phyloP scores from a whole-genome alignment of 805 yeast genomes.

The Lipomyces sp. region DNA sequence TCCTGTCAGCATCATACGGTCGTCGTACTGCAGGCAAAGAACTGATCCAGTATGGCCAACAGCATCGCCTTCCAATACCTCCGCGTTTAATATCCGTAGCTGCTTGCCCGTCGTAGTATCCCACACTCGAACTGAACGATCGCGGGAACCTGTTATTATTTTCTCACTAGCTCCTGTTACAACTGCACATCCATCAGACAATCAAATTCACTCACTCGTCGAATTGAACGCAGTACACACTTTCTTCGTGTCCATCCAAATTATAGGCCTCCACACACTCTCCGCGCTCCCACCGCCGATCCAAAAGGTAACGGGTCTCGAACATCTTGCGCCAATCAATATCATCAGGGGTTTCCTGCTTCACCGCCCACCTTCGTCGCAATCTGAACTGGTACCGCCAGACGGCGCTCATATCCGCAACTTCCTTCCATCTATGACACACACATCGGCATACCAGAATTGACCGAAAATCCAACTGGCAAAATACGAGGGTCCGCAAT shows the following conservation, averaged over 20 bases:
- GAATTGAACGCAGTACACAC: slow-evolving; percentile 80
- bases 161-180: slow-evolving; percentile 51
- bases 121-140: slow-evolving; percentile 47
- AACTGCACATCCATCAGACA: neutral
- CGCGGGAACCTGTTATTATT: slow-evolving; percentile 77
- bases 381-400: slow-evolving; percentile 29
- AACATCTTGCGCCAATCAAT: slow-evolving; percentile 40
- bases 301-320: slow-evolving; percentile 39
- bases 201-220: slow-evolving; percentile 43
- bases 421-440: slow-evolving; percentile 25
- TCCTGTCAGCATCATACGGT: slow-evolving; percentile 44
- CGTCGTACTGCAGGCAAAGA: slow-evolving; percentile 43
- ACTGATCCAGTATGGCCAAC: slow-evolving; percentile 45
- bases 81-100: slow-evolving; percentile 33
- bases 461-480: slow-evolving; percentile 16
- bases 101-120: slow-evolving; percentile 37
- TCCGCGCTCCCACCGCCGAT: slow-evolving; percentile 42
- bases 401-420: slow-evolving; percentile 13
- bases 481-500: slow-evolving; percentile 27
- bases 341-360: slow-evolving; percentile 14
- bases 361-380: slow-evolving; percentile 21
- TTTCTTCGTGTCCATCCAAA: slow-evolving; percentile 74
- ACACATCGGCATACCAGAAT: slow-evolving; percentile 29
- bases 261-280: slow-evolving; percentile 28
- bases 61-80: slow-evolving; percentile 6